phyloP scores from a whole-genome alignment of 768 basidiomycete genomes.

The Mycena kentingensis region DNA sequence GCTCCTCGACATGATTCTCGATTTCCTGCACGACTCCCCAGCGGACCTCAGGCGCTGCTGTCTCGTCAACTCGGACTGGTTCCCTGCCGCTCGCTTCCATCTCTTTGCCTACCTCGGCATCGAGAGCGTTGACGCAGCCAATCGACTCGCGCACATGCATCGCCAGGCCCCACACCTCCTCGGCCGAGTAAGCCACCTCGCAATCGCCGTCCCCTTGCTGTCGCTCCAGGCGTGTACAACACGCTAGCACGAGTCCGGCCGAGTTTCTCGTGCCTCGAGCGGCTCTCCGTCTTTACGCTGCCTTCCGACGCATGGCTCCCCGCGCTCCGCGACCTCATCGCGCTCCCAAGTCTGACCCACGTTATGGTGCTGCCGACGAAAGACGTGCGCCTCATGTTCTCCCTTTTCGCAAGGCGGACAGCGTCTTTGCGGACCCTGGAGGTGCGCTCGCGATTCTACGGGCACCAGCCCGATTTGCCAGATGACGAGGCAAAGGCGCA shows the following conservation, averaged over 20 bases:
- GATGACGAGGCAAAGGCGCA: neutral
- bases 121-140: neutral
- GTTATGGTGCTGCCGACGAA: neutral
- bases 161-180: neutral
- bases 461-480: too few relatives aligned
- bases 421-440: conserved; percentile 1
- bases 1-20: conserved; percentile 6
- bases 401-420: conserved; percentile 3
- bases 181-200: neutral
- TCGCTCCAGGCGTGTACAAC: neutral
- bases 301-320: neutral
- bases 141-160: neutral
- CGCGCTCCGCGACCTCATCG: neutral
- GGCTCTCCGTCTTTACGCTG: conserved; percentile 6
- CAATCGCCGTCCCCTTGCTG: neutral
- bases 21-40: conserved; percentile 10
- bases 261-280: neutral
- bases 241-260: neutral
- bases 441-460: neutral
- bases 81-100: conserved; percentile 2
- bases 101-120: conserved; percentile 7
- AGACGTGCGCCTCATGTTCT: neutral
- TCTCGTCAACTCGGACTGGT: conserved; percentile 1
- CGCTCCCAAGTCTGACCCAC: neutral
- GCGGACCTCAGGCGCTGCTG: conserved; percentile 1